Base-by-base conservation (phyloP, 805 yeast species). In the Kodamaea restingae region DNA sequence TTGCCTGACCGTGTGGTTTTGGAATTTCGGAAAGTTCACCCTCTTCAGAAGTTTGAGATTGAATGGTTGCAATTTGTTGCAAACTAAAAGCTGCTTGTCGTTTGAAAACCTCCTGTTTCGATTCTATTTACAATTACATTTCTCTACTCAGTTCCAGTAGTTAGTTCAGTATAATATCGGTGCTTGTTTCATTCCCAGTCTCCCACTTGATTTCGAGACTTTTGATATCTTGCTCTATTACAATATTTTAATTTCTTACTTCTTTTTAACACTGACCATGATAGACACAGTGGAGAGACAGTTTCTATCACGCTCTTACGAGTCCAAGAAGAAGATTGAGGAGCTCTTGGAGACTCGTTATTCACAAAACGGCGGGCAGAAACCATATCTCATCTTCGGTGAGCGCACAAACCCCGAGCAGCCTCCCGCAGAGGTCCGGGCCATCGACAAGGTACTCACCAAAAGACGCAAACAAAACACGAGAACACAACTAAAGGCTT, bases 201-300 rank as follows among this genome's bases (percentile, higher is more conserved):
- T n/a, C n/a, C n/a, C n/a, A n/a, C n/a, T n/a, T n/a, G n/a, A n/a
- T n/a, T n/a, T n/a, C n/a, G n/a, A n/a, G n/a, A n/a, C n/a, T n/a
- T n/a, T n/a, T n/a, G n/a, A n/a, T n/a, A n/a, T n/a, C n/a, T n/a
- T n/a, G n/a, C n/a, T n/a, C n/a, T n/a, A n/a, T n/a, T n/a, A n/a
- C n/a, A n/a, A n/a, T n/a, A n/a, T n/a, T n/a, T 25, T 25, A 10
- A 25, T 25, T 25, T 25, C n/a, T 4, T 25, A 10, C 17, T 27
- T 14, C 5, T 4, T 7, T 12, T 7, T 17, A 27, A 14, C 15
- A 27, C 5, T n/a, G 24, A n/a, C 10, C 18, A 46, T 44, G 50
- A 40, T 73, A 33, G 58, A 73, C 48, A 63, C 67, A 36, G 55
- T 65, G n/a, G 82, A 76, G 47, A 66, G 55, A 36, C 70, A 65